Evolutionary conservation across 2,329 filamentous ascomycete species (phyloP), one percentile per base, ranked within the genome.

Genomic region (Scedosporium minutisporum): DNA sequence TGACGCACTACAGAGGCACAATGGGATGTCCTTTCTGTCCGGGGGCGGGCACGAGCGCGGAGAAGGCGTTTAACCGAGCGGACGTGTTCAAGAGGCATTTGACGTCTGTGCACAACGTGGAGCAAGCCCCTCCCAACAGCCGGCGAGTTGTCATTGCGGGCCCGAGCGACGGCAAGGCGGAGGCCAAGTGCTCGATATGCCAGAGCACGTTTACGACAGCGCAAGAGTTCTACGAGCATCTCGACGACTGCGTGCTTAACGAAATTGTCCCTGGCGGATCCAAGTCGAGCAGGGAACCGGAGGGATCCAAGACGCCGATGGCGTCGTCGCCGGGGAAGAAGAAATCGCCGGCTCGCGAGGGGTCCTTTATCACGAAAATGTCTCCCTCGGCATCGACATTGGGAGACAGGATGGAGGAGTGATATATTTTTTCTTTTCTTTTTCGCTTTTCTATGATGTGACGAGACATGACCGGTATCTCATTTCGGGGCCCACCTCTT

Each of bases 1-100:
- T 97, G 66, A 97, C 93, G 2, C 95, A 97, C 72, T 99, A 97
- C 80, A 96, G 96, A 74, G 93, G 93, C 7, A 97, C 91, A 14
- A 97, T 97, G 92, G 89, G 96, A 6, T 99, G 95, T 70, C 93
- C 93, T 4, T 97, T 97, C 75, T 97, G 95, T 68, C 91, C 93
- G 0, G 91, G 92, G 3, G 89, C 88, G 21, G 92, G 93, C 5
- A 93, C 91, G 3, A 85, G 91, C 1, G 90, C 89, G 5, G 93
- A 97, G 74, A 97, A 97, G 79, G 91, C 90, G 66, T 97, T 99
- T 76, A 97, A 96, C 76, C 85, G 95, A 60, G 93, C 93, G 44
- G 95, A 99, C 70, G 93, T 97, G 48, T 97, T 97, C 81, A 97
- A 97, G 80, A 83, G 93, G 60, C 95, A 99, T 74, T 79, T 99